These are phyloP conservation scores for Xanthoparmelia taractica DNA, from an alignment of 495 filamentous ascomycete species.

Conservation along the genomic window DNA sequence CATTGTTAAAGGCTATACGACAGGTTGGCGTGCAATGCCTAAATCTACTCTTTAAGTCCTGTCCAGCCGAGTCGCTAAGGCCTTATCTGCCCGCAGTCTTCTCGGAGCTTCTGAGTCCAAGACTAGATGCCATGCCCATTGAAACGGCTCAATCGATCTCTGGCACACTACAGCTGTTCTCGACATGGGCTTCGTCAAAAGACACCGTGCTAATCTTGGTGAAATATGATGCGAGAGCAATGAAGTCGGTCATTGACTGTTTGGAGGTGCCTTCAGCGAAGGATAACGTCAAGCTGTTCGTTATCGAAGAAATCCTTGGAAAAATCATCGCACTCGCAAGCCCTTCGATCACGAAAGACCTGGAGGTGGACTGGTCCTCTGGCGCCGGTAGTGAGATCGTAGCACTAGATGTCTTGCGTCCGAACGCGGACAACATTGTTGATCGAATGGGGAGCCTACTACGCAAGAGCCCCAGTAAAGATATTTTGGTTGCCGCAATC, in stretches of 20 bases:
- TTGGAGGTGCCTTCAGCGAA: slow-evolving; percentile 67
- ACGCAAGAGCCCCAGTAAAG: slow-evolving; percentile 54
- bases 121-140: slow-evolving; percentile 68
- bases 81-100: slow-evolving; percentile 63
- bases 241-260: slow-evolving; percentile 63
- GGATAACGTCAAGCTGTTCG: slow-evolving; percentile 79
- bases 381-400: slow-evolving; percentile 36
- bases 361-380: slow-evolving; percentile 46
- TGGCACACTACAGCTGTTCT: slow-evolving; percentile 69
- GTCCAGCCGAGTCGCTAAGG: slow-evolving; percentile 57
- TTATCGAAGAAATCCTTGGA: slow-evolving; percentile 63
- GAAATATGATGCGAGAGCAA: slow-evolving; percentile 51
- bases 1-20: slow-evolving; percentile 59
- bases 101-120: slow-evolving; percentile 62
- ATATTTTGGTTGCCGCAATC: slow-evolving; percentile 67
- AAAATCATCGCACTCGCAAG: slow-evolving; percentile 52
- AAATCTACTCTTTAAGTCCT: slow-evolving; percentile 63
- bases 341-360: slow-evolving; percentile 39
- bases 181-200: slow-evolving; percentile 64
- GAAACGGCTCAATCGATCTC: slow-evolving; percentile 89
- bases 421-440: slow-evolving; percentile 62
- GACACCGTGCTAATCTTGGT: slow-evolving; percentile 61
- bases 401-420: slow-evolving; percentile 53
- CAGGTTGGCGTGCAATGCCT: slow-evolving; percentile 71
- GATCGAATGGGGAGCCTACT: slow-evolving; percentile 60